Base-by-base conservation (phyloP, 441 rosid species). In the Euphorbia celastroides region DNA sequence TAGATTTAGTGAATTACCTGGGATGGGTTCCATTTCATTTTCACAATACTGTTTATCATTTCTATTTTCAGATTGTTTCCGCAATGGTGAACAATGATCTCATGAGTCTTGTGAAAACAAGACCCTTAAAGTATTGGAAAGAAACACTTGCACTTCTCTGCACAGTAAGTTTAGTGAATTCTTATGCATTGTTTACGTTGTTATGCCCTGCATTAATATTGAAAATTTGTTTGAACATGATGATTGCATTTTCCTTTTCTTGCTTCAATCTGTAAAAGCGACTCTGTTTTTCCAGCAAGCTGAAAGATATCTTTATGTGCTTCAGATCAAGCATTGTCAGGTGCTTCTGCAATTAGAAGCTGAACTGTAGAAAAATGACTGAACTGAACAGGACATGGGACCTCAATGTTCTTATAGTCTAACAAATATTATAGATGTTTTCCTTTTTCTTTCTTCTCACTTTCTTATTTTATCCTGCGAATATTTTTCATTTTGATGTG, bases 11-110 rank as follows among this genome's bases (percentile, higher is more conserved):
- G 26, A 10, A 17, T 23, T 23, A 13, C n/a, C 55, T 28, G 22
- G 60, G 59, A 5, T 42, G 23, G 5, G 20, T 60, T 34, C n/a
- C 11, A 34, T 61, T 51, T 62, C 23, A 26, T 41, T 9, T 72
- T 62, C 38, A 46, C 60, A 38, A 34, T 27, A 66, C 42, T 22
- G 11, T 44, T 44, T 42, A 46, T 28, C 7, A 25, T 57, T 77
- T 80, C 70, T 72, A 38, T 75, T 77, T 78, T 77, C 82, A 96
- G 99, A 86, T 89, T 80, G 96, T 92, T 74, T 79, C 88, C 73
- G 98, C 97, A 26, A 87, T 92, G 99, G 96, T 90, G 80, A 85
- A 82, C 80, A 89, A 90, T 75, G 94, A 96, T 81, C 96, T 96
- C 59, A 74, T 70, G 80, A 84, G 81, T 83, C 89, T 88, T 66